These are phyloP conservation scores for Cardamine resedifolia DNA, from an alignment of 345 rosid species.

Conservation along the genomic window DNA sequence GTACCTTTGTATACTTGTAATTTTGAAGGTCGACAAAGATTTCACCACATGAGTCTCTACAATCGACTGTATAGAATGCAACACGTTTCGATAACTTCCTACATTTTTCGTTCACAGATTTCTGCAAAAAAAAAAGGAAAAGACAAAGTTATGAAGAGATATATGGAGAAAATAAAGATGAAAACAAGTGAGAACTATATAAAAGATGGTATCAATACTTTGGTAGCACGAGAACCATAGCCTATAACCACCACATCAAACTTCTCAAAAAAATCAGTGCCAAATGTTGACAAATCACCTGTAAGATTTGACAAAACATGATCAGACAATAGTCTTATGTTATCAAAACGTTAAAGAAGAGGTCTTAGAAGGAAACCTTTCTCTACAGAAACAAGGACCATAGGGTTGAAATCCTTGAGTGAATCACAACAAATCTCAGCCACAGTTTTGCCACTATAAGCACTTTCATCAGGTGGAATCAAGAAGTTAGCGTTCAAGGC, in stretches of 20 bases:
- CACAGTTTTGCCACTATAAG: slow-evolving; percentile 55
- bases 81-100: slow-evolving; percentile 64
- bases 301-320: slow-evolving; percentile 18
- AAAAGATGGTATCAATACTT: slow-evolving; percentile 43
- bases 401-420: slow-evolving; percentile 84
- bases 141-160: not conserved
- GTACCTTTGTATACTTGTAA: slow-evolving; percentile 62
- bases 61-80: slow-evolving; percentile 81
- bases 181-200: not conserved
- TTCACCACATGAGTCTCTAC: slow-evolving; percentile 85
- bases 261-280: slow-evolving; percentile 58
- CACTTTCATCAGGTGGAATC: slow-evolving; percentile 61
- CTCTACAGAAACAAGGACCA: slow-evolving; percentile 81
- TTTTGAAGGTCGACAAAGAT: slow-evolving; percentile 83
- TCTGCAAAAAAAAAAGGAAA: slow-evolving; percentile 43
- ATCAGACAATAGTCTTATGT: not conserved
- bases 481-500: slow-evolving; percentile 73
- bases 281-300: slow-evolving; percentile 72
- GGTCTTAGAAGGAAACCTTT: slow-evolving; percentile 49
- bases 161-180: not conserved
- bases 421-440: slow-evolving; percentile 87
- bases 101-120: slow-evolving; percentile 73
- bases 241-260: slow-evolving; percentile 79
- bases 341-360: not conserved
- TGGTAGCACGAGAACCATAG: slow-evolving; percentile 58